Evolutionary conservation across 805 yeast genomes (phyloP).

Genomic region (Kregervanrija delftensis): DNA sequence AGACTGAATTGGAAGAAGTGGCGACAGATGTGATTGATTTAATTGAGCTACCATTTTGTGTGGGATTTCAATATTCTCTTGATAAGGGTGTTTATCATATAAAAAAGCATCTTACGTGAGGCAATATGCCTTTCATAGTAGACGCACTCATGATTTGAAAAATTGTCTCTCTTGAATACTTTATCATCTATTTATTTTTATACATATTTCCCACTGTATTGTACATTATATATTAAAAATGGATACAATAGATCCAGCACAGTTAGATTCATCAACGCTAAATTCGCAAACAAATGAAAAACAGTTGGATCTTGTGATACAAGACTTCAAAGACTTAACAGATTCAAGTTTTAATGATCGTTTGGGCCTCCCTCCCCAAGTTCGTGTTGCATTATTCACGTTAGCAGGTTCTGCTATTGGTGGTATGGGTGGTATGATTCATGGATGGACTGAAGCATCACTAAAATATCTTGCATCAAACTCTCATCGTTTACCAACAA

Average conservation of each 20-base stretch:
- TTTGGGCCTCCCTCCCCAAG: slow-evolving; percentile 42
- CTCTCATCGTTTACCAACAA: slow-evolving; percentile 71
- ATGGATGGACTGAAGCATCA: slow-evolving; percentile 51
- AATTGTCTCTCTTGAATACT: too few relatives aligned
- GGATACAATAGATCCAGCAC: slow-evolving; percentile 12
- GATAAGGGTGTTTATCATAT: too few relatives aligned
- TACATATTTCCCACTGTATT: too few relatives aligned
- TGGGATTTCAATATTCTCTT: too few relatives aligned
- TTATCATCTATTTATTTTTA: too few relatives aligned
- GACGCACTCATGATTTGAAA: too few relatives aligned
- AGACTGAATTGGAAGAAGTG: too few relatives aligned
- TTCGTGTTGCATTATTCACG: slow-evolving; percentile 38
- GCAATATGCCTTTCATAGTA: too few relatives aligned
- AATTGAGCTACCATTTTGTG: too few relatives aligned
- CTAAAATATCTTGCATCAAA: slow-evolving; percentile 67
- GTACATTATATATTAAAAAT: neutral
- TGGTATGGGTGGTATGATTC: slow-evolving; percentile 47
- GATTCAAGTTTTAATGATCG: slow-evolving; percentile 22
- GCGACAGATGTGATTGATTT: too few relatives aligned
- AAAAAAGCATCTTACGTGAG: too few relatives aligned
- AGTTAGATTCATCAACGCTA: slow-evolving; percentile 8
- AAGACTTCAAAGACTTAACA: slow-evolving; percentile 10
- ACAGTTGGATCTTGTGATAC: slow-evolving; percentile 9
- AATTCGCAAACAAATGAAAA: slow-evolving; percentile 9
- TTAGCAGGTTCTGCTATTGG: slow-evolving; percentile 36